phyloP scores from a whole-genome alignment of 768 basidiomycete species.

The Lactarius tabidus region DNA sequence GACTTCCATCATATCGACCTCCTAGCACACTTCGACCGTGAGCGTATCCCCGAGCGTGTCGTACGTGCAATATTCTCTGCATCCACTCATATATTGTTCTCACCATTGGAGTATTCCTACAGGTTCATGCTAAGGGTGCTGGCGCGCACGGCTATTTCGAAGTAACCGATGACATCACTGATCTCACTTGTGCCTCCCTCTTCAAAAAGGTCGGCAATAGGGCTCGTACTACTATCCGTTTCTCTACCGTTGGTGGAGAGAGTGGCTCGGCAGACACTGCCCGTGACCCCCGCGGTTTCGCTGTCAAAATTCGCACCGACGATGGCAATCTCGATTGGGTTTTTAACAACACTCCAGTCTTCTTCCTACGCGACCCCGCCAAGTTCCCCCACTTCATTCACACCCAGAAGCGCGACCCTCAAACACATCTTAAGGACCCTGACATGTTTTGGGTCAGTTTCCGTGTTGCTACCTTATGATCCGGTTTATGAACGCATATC shows the following conservation, averaged over 20 bases:
- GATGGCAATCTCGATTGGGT: constrained; percentile 94
- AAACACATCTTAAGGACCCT: constrained; percentile 85
- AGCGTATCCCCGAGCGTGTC: constrained; percentile 94
- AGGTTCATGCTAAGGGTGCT: constrained; percentile 91
- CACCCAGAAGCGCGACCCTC: constrained; percentile 87
- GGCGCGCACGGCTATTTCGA: constrained; percentile 94
- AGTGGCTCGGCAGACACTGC: constrained; percentile 87
- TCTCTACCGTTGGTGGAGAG: constrained; percentile 92
- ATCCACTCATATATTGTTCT: background rate
- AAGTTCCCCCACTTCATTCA: constrained; percentile 96
- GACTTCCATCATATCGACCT: constrained; percentile 89
- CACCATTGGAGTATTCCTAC: constrained; percentile 14
- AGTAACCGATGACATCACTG: constrained; percentile 80
- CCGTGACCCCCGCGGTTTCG: constrained; percentile 92
- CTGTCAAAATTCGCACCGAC: constrained; percentile 82
- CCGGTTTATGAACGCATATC: background rate
- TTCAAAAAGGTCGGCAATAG: constrained; percentile 64
- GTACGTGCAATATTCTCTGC: constrained; percentile 39
- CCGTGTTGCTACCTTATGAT: background rate
- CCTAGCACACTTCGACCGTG: constrained; percentile 89
- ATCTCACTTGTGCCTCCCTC: constrained; percentile 68
- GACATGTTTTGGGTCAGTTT: constrained; percentile 75
- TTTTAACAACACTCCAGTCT: constrained; percentile 89
- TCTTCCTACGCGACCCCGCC: constrained; percentile 83
- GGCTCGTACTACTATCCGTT: constrained; percentile 74